A percentile compares a stretch with the other conserved stretches of the same genome.
phyloP scores from a whole-genome alignment of 2,329 filamentous ascomycete genomes.

The Fusarium chlamydosporum region DNA sequence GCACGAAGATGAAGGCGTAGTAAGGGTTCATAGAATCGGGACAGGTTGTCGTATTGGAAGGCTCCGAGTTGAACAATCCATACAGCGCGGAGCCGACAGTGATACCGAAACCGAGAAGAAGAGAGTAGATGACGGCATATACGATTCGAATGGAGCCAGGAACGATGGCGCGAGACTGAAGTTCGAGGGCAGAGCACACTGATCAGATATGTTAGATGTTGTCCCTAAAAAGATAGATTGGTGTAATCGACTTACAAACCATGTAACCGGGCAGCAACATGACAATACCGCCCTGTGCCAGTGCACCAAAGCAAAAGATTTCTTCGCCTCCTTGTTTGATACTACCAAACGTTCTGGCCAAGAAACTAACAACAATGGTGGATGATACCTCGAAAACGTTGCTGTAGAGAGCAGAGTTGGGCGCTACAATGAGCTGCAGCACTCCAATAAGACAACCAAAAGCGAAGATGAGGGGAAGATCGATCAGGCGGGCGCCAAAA shows the following conservation, averaged over 20 bases:
- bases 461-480: conserved; percentile 78
- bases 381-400: conserved; percentile 76
- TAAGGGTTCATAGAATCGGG: conserved; percentile 59
- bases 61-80: conserved; percentile 70
- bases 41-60: conserved; percentile 63
- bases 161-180: conserved; percentile 77
- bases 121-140: conserved; percentile 80
- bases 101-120: conserved; percentile 80
- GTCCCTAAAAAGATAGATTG: not conserved
- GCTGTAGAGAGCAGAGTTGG: conserved; percentile 75
- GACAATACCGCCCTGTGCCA: conserved; percentile 75
- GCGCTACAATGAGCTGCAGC: conserved; percentile 78
- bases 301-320: conserved; percentile 75
- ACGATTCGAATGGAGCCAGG: conserved; percentile 81
- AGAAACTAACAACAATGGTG: conserved; percentile 72
- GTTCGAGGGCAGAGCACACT: conserved; percentile 68
- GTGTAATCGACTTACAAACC: conserved; percentile 60
- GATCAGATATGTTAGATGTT: not conserved
- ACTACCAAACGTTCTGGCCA: conserved; percentile 74
- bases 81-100: conserved; percentile 76
- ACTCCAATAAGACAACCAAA: conserved; percentile 78
- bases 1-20: conserved; percentile 78
- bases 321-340: conserved; percentile 59
- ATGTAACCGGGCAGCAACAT: conserved; percentile 76
- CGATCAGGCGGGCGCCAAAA: conserved; percentile 78